Evolutionary conservation across 345 rosid species (phyloP), one percentile per base, ranked within the genome.

Genomic region (Brassica nigra): DNA sequence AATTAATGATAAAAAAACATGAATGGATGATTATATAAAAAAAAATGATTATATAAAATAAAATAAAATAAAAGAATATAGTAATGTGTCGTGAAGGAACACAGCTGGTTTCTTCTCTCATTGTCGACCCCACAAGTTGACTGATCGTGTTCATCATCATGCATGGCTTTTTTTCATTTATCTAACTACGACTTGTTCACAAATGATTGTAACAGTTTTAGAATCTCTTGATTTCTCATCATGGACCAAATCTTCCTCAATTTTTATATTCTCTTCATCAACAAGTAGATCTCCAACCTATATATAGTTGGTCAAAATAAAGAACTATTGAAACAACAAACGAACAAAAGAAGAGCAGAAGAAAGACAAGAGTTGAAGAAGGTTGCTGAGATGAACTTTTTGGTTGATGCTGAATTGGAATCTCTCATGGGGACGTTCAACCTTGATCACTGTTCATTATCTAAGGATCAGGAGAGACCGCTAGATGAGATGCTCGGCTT

Each of bases 401-500:
- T 79, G 31, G 83, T 80, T 74, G 83, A 80, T 74, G 83, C 79
- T 80, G 83, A 80, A 74, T 74, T 80, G 63, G 83, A 74, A 66
- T 80, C 83, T 68, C 78, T 80, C 36, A 63, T 80, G 66, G 83
- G 83, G 16, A 74, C 74, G 78, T 80, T 80, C 79, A 80, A 80
- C 70, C 74, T 80, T 62, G 79, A 80, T 68, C 83, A 80, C 1
- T 79, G 82, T 67, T 67, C 78, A 67, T 79, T 78, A 34, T 78
- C 73, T 18, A 71, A 78, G 8, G 82, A 79, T 18, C 18, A 18
- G 4, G 82, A 68, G 49, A 80, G 62, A 68, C 66, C 75, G 0
- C 47, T 37, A 42, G 78, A 73, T 16, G 82, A 79, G 57, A 59
- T 73, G 37, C 71, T 74, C 52, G 70, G 83, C 34, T 61, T 80